Evolutionary conservation across 164 flowering plant species (phyloP).

Genomic region (Pachysandra terminalis): DNA sequence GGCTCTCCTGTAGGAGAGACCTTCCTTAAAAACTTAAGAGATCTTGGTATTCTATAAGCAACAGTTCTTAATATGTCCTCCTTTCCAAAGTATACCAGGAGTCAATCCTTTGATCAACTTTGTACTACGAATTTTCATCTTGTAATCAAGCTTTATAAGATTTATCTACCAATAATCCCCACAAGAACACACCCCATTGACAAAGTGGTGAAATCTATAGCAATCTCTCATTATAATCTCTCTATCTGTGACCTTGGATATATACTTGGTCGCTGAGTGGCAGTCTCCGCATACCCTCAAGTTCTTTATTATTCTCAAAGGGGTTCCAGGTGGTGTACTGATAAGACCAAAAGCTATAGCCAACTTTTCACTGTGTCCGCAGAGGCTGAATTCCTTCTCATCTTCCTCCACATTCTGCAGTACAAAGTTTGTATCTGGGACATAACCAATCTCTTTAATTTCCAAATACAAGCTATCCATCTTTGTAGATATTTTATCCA

Average conservation of each 20-base stretch:
- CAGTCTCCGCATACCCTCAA: conserved; percentile 42
- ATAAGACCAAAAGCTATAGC: conserved; percentile 41
- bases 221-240: conserved; percentile 39
- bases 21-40: conserved; percentile 50
- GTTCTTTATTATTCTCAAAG: conserved; percentile 42
- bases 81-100: background rate
- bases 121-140: background rate
- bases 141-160: background rate
- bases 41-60: conserved; percentile 9
- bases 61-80: too few relatives aligned
- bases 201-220: conserved; percentile 35
- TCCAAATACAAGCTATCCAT: conserved; percentile 25
- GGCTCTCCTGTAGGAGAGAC: conserved; percentile 58
- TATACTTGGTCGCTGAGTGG: conserved; percentile 35
- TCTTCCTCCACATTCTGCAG: conserved; percentile 34
- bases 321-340: conserved; percentile 22
- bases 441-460: conserved; percentile 35
- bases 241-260: conserved; percentile 27
- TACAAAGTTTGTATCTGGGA: conserved; percentile 34
- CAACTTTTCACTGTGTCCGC: conserved; percentile 43
- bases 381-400: conserved; percentile 30
- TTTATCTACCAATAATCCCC: conserved; percentile 31
- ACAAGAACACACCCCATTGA: conserved; percentile 31
- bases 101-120: background rate
- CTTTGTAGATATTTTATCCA: conserved; percentile 22